Base-by-base conservation (phyloP, 805 yeast species). In the Lipomyces mesembrius region DNA sequence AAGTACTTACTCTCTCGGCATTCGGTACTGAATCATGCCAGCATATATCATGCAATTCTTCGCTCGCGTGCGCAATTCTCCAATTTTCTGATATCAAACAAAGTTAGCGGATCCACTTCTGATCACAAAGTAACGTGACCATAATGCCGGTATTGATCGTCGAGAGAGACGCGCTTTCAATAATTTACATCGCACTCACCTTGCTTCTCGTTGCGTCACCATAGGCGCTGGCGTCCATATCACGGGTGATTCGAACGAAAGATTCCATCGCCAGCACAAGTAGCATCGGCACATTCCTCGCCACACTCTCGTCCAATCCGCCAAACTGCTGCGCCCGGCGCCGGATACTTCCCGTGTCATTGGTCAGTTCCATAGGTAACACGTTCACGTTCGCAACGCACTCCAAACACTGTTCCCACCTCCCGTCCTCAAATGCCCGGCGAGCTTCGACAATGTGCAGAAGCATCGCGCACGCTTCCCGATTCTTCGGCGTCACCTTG, bases 1-100 rank as follows among this genome's bases (percentile, higher is more conserved):
- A 43, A 62, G 5, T 29, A 66, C 71, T 57, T 57, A 69, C 65
- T 77, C 78, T 65, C 89, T 79, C 8, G 97, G 96, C 96, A 93
- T 91, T 76, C 89, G 88, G 78, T 90, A 92, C 79, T 91, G 96
- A 49, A 93, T 88, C 88, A 94, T 89, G 68, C 98, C 98, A 6
- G 98, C 97, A 77, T 89, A 94, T 2, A 93, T 86, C 92, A 93
- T 92, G 77, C 97, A 90, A 77, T 92, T 92, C 77, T 87, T 89
- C 1, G 97, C 92, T 70, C 89, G 82, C 68, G 83, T 83, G 60
- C 82, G 82, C 74, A 91, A 79, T 54, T 85, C 84, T 2, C 77
- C 80, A 25, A 84, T 78, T 75, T 88, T 89, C 64, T 84, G 85
- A 12, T 27, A n/a, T 20, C 22, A 4, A 37, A 37, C 12, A 37